Evolutionary conservation across 2,329 filamentous ascomycete genomes (phyloP), one percentile per base, ranked within the genome.

Genomic region (Penicillium concentricum): DNA sequence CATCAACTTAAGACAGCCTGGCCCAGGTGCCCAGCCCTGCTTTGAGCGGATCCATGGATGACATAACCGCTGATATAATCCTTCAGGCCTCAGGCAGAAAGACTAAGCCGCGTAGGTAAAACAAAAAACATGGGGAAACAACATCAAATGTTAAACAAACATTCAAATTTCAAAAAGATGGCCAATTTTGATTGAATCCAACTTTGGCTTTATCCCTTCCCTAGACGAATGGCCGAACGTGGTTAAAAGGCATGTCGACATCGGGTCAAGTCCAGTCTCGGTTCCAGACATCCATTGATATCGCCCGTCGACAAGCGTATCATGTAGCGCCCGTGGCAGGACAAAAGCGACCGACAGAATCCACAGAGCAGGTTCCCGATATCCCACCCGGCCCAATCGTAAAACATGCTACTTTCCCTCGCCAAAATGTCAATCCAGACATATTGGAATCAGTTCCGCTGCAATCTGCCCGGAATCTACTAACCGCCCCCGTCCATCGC

Each of bases 261-360:
- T 55, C 62, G 28, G 65, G 57, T 41, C 64, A 67, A 41, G 37
- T 42, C 45, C 81, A 84, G 69, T 79, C 78, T 56, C 82, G 81
- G 54, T 72, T 84, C 32, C 76, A 82, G 52, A 77, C 79, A 46
- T 79, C 79, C 16, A 62, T 78, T 44, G 75, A 78, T 61, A 60
- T 75, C 41, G 74, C 69, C 43, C 73, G 73, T 42, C 74, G 76
- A 47, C 72, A 72, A 15, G 73, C 74, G 49, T 75, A 76, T 61
- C 65, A 76, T 43, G 70, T 73, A 35, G 70, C 68, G 38, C 70
- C 78, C 13, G 32, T 80, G 49, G 75, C 78, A 51, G 83, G 83
- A 12, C 77, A 76, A 43, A 86, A 86, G 68, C 75, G 83, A 54
- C 61, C 20, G 5, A 16, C 38, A 51, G 49, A 44, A 12, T 8